Evolutionary conservation across 495 filamentous ascomycete genomes (phyloP).

Genomic region (Amniculicola lignicola): DNA sequence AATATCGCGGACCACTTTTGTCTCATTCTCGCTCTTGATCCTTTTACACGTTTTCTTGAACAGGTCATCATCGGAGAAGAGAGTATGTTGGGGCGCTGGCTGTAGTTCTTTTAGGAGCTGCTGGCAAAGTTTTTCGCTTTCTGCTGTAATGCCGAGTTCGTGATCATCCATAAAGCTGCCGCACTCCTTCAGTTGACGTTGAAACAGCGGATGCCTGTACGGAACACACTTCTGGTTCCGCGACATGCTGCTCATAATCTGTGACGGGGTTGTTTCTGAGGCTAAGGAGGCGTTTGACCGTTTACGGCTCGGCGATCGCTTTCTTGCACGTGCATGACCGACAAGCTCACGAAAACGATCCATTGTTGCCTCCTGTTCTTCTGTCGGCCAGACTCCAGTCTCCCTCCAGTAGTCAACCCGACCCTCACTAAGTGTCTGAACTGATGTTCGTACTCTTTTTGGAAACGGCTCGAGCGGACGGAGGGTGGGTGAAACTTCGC

Average conservation of each 20-base stretch:
- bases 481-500: constrained; percentile 7
- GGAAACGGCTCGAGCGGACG: background rate
- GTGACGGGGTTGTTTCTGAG: background rate
- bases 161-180: background rate
- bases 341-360: constrained; percentile 8
- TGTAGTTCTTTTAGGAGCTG: background rate
- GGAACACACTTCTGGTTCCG: background rate
- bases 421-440: constrained; percentile 1
- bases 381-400: constrained; percentile 7
- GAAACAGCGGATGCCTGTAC: background rate
- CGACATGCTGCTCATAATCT: background rate
- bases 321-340: constrained; percentile 4
- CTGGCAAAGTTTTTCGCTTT: constrained; percentile 1
- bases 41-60: constrained; percentile 14
- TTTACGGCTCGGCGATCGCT: constrained; percentile 7
- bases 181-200: constrained; percentile 1
- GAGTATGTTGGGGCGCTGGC: background rate
- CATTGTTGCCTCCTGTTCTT: constrained; percentile 15
- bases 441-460: constrained; percentile 6
- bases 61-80: constrained; percentile 12
- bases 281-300: constrained; percentile 1
- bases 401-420: constrained; percentile 8
- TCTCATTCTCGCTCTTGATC: constrained; percentile 22
- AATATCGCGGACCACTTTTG: constrained; percentile 24
- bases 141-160: background rate